These are phyloP conservation scores for Gillenia trifoliata DNA, from an alignment of 306 rosid species.

Conservation along the genomic window DNA sequence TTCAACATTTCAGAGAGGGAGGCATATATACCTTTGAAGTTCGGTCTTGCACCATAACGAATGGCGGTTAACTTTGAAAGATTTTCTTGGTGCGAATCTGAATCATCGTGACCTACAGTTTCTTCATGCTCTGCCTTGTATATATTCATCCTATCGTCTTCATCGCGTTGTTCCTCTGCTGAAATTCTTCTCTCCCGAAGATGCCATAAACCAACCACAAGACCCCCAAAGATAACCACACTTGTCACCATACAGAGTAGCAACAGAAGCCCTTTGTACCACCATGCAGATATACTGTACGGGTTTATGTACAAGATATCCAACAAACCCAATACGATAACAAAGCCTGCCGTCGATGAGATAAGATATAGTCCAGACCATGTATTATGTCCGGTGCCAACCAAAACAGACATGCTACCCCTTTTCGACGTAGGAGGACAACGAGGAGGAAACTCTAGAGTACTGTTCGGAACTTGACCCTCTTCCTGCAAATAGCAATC, in stretches of 20 bases:
- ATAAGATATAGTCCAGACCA: conserved; percentile 83
- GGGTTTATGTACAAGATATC: conserved; percentile 61
- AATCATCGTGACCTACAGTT: conserved; percentile 22
- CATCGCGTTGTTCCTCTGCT: conserved; percentile 19
- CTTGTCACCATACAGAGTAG: conserved; percentile 61
- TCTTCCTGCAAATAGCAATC: conserved; percentile 56
- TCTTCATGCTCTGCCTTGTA: conserved; percentile 22
- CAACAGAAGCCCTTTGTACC: conserved; percentile 80
- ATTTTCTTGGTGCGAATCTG: conserved; percentile 1
- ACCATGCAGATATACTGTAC: conserved; percentile 47
- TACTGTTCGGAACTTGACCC: conserved; percentile 34
- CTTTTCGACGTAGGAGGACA: conserved; percentile 38
- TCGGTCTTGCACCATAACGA: conserved; percentile 69
- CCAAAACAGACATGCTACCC: conserved; percentile 62
- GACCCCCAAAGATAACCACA: conserved; percentile 71
- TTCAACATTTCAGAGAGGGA: not conserved
- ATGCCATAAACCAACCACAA: conserved; percentile 64
- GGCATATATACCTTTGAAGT: conserved; percentile 66
- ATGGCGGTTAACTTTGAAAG: conserved; percentile 27
- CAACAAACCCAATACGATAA: conserved; percentile 44
- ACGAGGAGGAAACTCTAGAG: conserved; percentile 14
- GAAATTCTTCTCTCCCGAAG: conserved; percentile 50
- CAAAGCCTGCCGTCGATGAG: conserved; percentile 61
- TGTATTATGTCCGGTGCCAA: conserved; percentile 67
- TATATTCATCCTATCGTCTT: conserved; percentile 9